Evolutionary conservation across 306 rosid species (phyloP).

Genomic region (Adenanthera pavonina): DNA sequence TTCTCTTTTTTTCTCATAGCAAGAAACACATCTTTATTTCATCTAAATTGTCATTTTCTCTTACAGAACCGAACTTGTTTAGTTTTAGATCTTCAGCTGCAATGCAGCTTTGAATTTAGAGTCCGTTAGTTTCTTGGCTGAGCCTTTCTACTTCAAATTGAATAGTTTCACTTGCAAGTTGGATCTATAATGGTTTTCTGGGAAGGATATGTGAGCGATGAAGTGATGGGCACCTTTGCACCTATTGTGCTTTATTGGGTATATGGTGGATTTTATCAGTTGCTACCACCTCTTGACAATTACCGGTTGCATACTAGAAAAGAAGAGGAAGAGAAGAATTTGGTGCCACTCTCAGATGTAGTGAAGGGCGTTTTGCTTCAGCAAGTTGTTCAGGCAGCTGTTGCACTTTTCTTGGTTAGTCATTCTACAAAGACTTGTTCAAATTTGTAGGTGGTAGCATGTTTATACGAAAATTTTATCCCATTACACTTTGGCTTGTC

Average conservation of each 20-base stretch:
- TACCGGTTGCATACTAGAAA: slow-evolving; percentile 72
- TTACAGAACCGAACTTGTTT: slow-evolving; percentile 48
- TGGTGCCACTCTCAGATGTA: slow-evolving; percentile 67
- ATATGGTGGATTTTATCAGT: slow-evolving; percentile 81
- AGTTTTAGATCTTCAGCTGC: slow-evolving; percentile 52
- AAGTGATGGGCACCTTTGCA: slow-evolving; percentile 86
- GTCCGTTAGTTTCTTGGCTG: slow-evolving; percentile 40
- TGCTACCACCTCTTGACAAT: slow-evolving; percentile 68
- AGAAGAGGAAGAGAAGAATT: slow-evolving; percentile 72
- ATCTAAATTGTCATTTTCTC: slow-evolving; percentile 6
- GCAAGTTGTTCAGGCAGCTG: slow-evolving; percentile 83
- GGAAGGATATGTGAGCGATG: slow-evolving; percentile 85
- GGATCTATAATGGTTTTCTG: slow-evolving; percentile 66
- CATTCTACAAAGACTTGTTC: not conserved
- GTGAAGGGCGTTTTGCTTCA: slow-evolving; percentile 87
- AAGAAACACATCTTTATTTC: not conserved
- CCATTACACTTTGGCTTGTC: not conserved
- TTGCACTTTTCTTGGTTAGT: slow-evolving; percentile 81
- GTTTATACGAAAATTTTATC: slow-evolving; percentile 11
- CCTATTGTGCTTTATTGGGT: slow-evolving; percentile 90
- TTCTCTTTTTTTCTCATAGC: not conserved
- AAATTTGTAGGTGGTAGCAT: not conserved
- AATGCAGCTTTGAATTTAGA: slow-evolving; percentile 48
- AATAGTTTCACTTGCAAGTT: not conserved
- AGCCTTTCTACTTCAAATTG: slow-evolving; percentile 35